Evolutionary conservation across 192 early-diverging fungal genomes (phyloP).

Genomic region (Globomyces pollinis-pini): DNA sequence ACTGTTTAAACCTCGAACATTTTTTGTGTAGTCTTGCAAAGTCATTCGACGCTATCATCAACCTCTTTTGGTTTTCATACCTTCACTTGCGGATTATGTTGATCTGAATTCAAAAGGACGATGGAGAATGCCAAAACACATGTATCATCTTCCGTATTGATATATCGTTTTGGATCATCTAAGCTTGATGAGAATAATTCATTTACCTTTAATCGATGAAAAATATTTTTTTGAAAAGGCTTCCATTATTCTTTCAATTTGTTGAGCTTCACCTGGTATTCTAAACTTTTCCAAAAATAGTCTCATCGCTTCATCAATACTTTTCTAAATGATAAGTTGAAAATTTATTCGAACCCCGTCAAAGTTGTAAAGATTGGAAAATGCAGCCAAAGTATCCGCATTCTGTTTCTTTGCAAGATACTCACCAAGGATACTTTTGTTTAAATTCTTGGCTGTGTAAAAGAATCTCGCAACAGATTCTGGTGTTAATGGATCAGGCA

Average conservation of each 20-base stretch:
- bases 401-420: slow-evolving; percentile 82
- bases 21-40: slow-evolving; percentile 79
- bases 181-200: background rate
- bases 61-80: background rate
- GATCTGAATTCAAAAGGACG: slow-evolving; percentile 98
- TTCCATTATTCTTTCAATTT: slow-evolving; percentile 93
- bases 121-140: slow-evolving; percentile 88
- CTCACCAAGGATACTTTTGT: slow-evolving; percentile 82
- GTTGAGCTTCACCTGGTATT: slow-evolving; percentile 95
- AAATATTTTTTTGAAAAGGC: slow-evolving; percentile 81
- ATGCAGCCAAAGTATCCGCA: slow-evolving; percentile 74
- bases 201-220: slow-evolving; percentile 38
- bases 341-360: slow-evolving; percentile 66
- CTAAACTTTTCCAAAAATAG: slow-evolving; percentile 88
- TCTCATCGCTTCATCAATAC: slow-evolving; percentile 93
- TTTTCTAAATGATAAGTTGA: no score
- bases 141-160: slow-evolving; percentile 72
- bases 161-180: slow-evolving; percentile 41
- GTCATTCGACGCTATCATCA: slow-evolving; percentile 64
- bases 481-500: slow-evolving; percentile 41
- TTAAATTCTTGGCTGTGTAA: slow-evolving; percentile 71
- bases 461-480: slow-evolving; percentile 67
- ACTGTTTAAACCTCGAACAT: slow-evolving; percentile 82
- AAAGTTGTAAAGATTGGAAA: slow-evolving; percentile 83
- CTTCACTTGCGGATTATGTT: slow-evolving; percentile 87